Evolutionary conservation across 495 filamentous ascomycete species (phyloP).

Genomic region (Aspergillus cristatus): DNA sequence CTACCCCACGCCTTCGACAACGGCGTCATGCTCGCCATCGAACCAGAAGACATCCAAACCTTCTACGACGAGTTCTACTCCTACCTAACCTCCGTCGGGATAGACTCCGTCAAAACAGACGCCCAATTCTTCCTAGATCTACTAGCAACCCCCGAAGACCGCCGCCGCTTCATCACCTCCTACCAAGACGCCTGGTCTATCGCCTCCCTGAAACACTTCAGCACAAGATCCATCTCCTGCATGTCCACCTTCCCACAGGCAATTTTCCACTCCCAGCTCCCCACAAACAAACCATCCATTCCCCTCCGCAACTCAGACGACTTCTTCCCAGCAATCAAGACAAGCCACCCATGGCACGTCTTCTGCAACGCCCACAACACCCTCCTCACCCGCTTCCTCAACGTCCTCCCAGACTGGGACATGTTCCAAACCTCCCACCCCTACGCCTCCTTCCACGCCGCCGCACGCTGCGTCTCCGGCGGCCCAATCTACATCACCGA

Average conservation of each 20-base stretch:
- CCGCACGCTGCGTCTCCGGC: conserved; percentile 80
- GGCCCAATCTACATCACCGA: conserved; percentile 94
- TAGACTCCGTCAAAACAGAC: conserved; percentile 86
- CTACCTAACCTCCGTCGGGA: conserved; percentile 57
- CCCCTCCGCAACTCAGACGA: conserved; percentile 86
- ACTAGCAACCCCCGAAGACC: conserved; percentile 53
- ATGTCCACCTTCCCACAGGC: conserved; percentile 82
- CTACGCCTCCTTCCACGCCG: conserved; percentile 76
- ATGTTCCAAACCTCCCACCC: conserved; percentile 91
- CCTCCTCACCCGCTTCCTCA: conserved; percentile 66
- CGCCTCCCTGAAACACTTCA: conserved; percentile 66
- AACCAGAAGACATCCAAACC: conserved; percentile 55
- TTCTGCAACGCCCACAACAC: conserved; percentile 89
- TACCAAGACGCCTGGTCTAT: conserved; percentile 87
- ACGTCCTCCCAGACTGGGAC: conserved; percentile 89
- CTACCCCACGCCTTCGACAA: conserved; percentile 32
- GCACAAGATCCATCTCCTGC: conserved; percentile 73
- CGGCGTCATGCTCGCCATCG: conserved; percentile 48
- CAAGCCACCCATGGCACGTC: conserved; percentile 86
- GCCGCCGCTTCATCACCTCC: conserved; percentile 55
- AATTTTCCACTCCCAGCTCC: conserved; percentile 74
- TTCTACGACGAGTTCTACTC: conserved; percentile 91
- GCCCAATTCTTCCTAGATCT: conserved; percentile 81
- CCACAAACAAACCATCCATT: conserved; percentile 56
- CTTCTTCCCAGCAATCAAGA: conserved; percentile 73